phyloP scores from a whole-genome alignment of 2,329 filamentous ascomycete species.

The Atkinsonella hypoxylon region DNA sequence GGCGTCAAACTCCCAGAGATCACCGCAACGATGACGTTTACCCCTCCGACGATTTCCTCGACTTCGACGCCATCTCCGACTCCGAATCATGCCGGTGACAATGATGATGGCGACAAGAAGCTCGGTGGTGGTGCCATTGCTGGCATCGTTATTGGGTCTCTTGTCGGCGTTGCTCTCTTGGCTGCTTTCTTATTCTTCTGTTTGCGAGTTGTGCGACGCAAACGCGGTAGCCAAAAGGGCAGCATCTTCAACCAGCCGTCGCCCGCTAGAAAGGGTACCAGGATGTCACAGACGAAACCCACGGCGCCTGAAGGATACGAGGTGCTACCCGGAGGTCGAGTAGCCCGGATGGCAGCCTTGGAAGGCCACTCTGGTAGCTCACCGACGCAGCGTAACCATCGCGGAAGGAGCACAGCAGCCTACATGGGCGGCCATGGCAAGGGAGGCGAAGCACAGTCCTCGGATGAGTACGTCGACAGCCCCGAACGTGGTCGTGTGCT shows the following conservation, averaged over 20 bases:
- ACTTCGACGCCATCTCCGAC: slow-evolving; percentile 19
- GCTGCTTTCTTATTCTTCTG: slow-evolving; percentile 58
- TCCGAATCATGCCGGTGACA: slow-evolving; percentile 13
- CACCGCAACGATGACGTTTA: slow-evolving; percentile 53
- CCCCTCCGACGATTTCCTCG: slow-evolving; percentile 31
- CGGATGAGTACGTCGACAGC: slow-evolving; percentile 60
- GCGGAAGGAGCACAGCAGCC: slow-evolving; percentile 26
- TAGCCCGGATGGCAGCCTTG: slow-evolving; percentile 90
- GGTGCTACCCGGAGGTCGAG: slow-evolving; percentile 73
- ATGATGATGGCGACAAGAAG: slow-evolving; percentile 19
- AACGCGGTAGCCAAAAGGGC: slow-evolving; percentile 48
- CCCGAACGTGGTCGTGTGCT: slow-evolving; percentile 49
- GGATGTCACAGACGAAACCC: slow-evolving; percentile 26
- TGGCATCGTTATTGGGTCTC: slow-evolving; percentile 73
- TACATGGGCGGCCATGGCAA: slow-evolving; percentile 33
- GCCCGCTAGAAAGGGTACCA: slow-evolving; percentile 44
- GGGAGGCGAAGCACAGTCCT: slow-evolving; percentile 46
- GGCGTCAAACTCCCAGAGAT: slow-evolving; percentile 70
- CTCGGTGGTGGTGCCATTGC: slow-evolving; percentile 83
- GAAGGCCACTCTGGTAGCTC: slow-evolving; percentile 61
- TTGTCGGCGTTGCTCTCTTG: slow-evolving; percentile 61
- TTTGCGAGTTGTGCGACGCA: slow-evolving; percentile 35
- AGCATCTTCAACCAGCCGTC: slow-evolving; percentile 86
- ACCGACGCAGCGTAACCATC: slow-evolving; percentile 38
- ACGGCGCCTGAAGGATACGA: slow-evolving; percentile 48